Percentiles rank a stretch among this genome's conserved stretches.
These are phyloP conservation scores for Diplodia corticola DNA, from an alignment of 2,329 filamentous ascomycete species.

Conservation along the genomic window DNA sequence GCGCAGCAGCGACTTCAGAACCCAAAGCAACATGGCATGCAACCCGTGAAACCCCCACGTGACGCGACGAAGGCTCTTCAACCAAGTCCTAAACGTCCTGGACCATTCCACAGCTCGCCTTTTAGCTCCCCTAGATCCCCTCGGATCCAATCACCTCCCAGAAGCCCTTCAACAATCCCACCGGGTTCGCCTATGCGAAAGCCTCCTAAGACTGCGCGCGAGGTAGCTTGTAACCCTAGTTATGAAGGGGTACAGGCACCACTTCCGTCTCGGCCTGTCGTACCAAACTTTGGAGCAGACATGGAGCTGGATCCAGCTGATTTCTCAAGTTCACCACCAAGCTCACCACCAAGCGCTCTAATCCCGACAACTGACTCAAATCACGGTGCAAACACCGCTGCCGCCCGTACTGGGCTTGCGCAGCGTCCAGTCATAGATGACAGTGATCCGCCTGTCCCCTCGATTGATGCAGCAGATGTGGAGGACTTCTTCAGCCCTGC, in stretches of 20 bases:
- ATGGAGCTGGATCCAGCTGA: not conserved
- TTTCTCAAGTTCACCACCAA: not conserved
- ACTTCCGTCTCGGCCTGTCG: not conserved
- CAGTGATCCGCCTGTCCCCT: not conserved
- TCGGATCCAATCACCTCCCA: not conserved
- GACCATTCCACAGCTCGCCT: conserved; percentile 12
- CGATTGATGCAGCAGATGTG: not conserved
- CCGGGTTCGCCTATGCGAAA: not conserved
- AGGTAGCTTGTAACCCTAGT: not conserved
- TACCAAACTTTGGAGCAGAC: not conserved
- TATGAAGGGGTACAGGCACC: not conserved
- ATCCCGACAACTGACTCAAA: not conserved
- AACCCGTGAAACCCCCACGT: not conserved
- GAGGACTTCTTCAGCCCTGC: conserved; percentile 3
- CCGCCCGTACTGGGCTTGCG: not conserved
- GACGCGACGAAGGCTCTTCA: not conserved
- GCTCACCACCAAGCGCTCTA: not conserved
- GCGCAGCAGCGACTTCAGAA: not conserved
- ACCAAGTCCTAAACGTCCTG: not conserved
- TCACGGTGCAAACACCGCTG: not conserved
- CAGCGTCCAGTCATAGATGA: not conserved
- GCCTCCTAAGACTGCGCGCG: not conserved
- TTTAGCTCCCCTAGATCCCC: not conserved
- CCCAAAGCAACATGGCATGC: not conserved
- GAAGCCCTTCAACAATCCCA: not conserved